Base-by-base conservation (phyloP, 768 basidiomycete species). In the Tephrocybe rancida region DNA sequence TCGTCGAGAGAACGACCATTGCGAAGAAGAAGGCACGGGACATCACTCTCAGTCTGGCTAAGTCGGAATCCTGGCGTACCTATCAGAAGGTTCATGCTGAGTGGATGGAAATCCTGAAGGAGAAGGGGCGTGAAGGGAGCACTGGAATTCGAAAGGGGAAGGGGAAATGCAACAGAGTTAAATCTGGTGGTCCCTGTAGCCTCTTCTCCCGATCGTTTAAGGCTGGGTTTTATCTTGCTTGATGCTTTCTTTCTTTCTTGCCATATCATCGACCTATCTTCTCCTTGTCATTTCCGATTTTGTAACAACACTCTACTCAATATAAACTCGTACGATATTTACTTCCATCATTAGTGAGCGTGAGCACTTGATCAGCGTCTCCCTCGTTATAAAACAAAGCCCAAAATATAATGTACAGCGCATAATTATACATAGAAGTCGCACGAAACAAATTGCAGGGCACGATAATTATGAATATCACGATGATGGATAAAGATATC, bases 1-100 rank as follows among this genome's bases (percentile, higher is more conserved):
- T 85, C 52, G 65, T 59, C 52, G 70, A 68, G 14, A 67, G 75
- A 56, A 80, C 81, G 16, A 55, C 55, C n/a, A 58, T 54, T 32
- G 59, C 61, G 49, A 61, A 54, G 61, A 53, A 58, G 54, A 55
- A 38, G 45, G 61, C 61, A 27, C 54, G 42, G 29, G 53, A 55
- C 38, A 55, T 84, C 54, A 52, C 58, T 48, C 38, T 76, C 25
- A 42, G 55, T 48, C 52, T 79, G 13, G 61, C 71, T 34, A 65
- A 70, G 30, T 68, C 64, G n/a, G 69, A 67, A 13, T 58, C 66
- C 1, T 70, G 70, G 68, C 60, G 61, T 39, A 52, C 65, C 11
- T 70, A 73, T 63, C 63, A 61, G 58, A 65, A 66, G 50, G 64
- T 62, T 19, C 73, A 70, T 48, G 67, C 63, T 16, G 66, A 71